Evolutionary conservation across 768 basidiomycete genomes (phyloP), one percentile per base, ranked within the genome.

Genomic region (Lentinula raphanica): DNA sequence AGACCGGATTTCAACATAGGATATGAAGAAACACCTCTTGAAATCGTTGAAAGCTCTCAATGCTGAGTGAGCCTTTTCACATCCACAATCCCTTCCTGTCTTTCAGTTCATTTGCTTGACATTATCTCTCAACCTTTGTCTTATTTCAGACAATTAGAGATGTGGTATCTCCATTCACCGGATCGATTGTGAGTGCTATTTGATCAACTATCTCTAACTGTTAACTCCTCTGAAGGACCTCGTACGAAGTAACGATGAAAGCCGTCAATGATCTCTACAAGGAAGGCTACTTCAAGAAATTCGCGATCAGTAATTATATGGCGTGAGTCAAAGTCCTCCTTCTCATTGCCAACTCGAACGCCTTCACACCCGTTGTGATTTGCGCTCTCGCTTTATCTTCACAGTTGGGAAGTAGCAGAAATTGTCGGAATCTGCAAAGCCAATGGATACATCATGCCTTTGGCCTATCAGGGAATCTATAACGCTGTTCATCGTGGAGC

Each of bases 251-350:
- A 7, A 87, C 85, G 0, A 60, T 82, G 23, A 77, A 77, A 27
- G 80, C 77, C n/a, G 72, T 85, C 3, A 74, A 86, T 46, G 77
- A 80, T 48, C 69, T 86, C 13, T 75, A 86, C 65, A 76, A 79
- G 45, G 77, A 84, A 60, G 85, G 85, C 0, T 74, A 77, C 49
- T 85, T 85, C 65, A 79, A 85, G 60, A 75, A 78, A n/a, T 81
- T 86, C 58, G 84, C 85, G 2, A 73, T 87, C 59, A 85, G 84
- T 63, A 86, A 86, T 66, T 87, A 74, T 58, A 73, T 79, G 7
- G 75, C 85, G 79, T 82, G n/a, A 31, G 54, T 86, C 36, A 23
- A 9, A 6, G n/a, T 49, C 27, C 29, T 49, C 12, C 31, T 38
- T n/a, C n/a, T n/a, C n/a, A n/a, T n/a, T n/a, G n/a, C n/a, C n/a